Base-by-base conservation (phyloP, 495 filamentous ascomycete species). In the Hypoxylon rickii region DNA sequence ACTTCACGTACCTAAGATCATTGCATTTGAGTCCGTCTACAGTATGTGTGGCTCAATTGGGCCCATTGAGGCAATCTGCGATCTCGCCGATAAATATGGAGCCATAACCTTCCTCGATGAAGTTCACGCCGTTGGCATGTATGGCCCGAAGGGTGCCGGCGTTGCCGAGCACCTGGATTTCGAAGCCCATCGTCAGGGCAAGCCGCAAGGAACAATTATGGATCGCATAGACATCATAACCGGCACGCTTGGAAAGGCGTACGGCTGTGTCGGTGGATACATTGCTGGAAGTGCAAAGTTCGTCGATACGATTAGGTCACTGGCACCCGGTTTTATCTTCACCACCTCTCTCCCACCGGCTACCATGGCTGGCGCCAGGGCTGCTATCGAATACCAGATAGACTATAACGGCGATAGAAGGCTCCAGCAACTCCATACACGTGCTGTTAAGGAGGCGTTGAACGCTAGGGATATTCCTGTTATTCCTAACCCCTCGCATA, bases 71-170 rank as follows among this genome's bases (percentile, higher is more conserved):
- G 84, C 88, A 68, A 97, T 98, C 48, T 96, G 91, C 69, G 92
- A 97, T 69, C 78, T 98, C 18, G 92, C 94, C 11, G 92, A 97
- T 47, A 96, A 96, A 73, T 98, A 98, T 72, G 94, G 94, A 56
- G 94, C 94, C 21, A 83, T 98, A 59, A 98, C 94, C 62, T 97
- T 98, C 73, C 76, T 96, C 69, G 94, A 98, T 68, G 94, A 98
- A 79, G 94, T 98, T 41, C 94, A 98, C 72, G 94, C 94, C 26
- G 94, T 98, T 17, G 94, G 94, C 57, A 98, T 98, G 94, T 98
- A 98, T 68, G 94, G 94, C 65, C 91, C 94, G 66, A 86, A 93
- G 63, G 94, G 94, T 58, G 94, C 92, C 40, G 94, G 94, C 69
- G 95, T 98, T 47, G 94, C 94, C 11, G 94, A 98, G 73, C 94